Conservation (phyloP, 2,329 filamentous ascomycete species). For the Lizonia empirigonia region DNA sequence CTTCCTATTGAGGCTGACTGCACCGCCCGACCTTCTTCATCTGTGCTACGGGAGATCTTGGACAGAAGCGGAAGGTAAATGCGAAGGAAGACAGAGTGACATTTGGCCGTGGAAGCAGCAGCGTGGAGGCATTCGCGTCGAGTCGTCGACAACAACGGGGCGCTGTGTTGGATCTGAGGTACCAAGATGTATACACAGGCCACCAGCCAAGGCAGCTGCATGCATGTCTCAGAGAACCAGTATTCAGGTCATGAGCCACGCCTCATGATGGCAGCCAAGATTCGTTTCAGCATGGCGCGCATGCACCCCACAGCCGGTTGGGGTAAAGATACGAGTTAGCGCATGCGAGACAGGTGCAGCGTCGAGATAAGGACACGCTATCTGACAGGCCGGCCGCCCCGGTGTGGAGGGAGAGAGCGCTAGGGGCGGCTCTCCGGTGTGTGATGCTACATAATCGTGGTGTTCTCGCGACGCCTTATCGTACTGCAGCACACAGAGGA, state of each 20-base stretch:
- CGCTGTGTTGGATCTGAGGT: not conserved
- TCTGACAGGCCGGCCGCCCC: conserved; percentile 30
- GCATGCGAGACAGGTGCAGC: conserved; percentile 14
- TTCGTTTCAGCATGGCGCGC: conserved; percentile 2
- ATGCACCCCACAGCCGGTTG: conserved; percentile 29
- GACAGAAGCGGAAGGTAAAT: conserved; percentile 14
- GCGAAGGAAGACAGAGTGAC: not conserved
- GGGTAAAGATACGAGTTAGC: conserved; percentile 10
- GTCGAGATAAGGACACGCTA: conserved; percentile 35
- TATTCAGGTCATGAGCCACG: conserved; percentile 12
- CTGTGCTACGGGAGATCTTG: conserved; percentile 14
- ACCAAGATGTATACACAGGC: not conserved
- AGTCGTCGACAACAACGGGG: not conserved
- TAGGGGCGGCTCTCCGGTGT: conserved; percentile 8
- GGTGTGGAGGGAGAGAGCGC: conserved; percentile 4
- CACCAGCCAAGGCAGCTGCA: conserved; percentile 1
- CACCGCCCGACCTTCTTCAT: conserved; percentile 18
- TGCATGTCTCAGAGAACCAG: not conserved
- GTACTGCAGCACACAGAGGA: not conserved
- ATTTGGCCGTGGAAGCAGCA: not conserved
- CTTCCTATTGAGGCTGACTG: conserved; percentile 15
- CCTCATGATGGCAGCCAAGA: not conserved
- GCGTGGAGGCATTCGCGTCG: not conserved
- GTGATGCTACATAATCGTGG: conserved; percentile 3
- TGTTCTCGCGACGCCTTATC: not conserved